Evolutionary conservation across 352 stramenopile species (phyloP).

Genomic region (Phytophthora multivora): DNA sequence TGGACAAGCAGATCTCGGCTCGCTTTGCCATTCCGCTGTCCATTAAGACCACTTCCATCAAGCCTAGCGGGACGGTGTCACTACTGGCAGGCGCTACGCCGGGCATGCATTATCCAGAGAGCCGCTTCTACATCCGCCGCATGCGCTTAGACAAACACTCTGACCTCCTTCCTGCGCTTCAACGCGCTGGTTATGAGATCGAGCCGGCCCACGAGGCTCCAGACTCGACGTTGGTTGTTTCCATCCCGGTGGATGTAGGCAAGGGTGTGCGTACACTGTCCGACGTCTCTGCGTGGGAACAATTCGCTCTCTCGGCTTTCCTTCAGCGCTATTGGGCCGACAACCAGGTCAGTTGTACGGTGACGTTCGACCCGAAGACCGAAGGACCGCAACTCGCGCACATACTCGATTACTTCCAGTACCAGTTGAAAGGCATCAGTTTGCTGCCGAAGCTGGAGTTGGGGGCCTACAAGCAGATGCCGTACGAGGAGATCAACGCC

Average conservation of each 20-base stretch:
- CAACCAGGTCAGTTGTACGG: constrained; percentile 95
- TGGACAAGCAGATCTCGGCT: constrained; percentile 70
- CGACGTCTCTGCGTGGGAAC: constrained; percentile 92
- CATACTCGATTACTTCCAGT: constrained; percentile 93
- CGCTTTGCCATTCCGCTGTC: constrained; percentile 83
- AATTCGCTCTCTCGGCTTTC: constrained; percentile 92
- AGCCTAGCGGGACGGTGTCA: constrained; percentile 90
- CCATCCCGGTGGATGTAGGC: constrained; percentile 90
- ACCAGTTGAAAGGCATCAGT: constrained; percentile 94
- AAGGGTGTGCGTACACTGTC: constrained; percentile 83
- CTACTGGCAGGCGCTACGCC: constrained; percentile 92
- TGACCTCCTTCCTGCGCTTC: constrained; percentile 77
- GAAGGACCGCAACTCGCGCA: constrained; percentile 82
- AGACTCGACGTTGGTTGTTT: constrained; percentile 86
- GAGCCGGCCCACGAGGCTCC: constrained; percentile 74
- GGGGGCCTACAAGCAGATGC: constrained; percentile 91
- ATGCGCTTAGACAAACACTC: constrained; percentile 88
- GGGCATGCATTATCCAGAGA: constrained; percentile 94
- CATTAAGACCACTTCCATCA: constrained; percentile 95
- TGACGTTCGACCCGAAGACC: constrained; percentile 91
- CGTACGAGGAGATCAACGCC: constrained; percentile 91
- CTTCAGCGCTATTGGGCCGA: constrained; percentile 94
- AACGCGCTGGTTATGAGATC: constrained; percentile 75
- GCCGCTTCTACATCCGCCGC: constrained; percentile 91
- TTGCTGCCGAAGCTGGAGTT: constrained; percentile 84